Evolutionary conservation across 768 basidiomycete species (phyloP), one percentile per base, ranked within the genome.

Genomic region (Russula dissimulans): DNA sequence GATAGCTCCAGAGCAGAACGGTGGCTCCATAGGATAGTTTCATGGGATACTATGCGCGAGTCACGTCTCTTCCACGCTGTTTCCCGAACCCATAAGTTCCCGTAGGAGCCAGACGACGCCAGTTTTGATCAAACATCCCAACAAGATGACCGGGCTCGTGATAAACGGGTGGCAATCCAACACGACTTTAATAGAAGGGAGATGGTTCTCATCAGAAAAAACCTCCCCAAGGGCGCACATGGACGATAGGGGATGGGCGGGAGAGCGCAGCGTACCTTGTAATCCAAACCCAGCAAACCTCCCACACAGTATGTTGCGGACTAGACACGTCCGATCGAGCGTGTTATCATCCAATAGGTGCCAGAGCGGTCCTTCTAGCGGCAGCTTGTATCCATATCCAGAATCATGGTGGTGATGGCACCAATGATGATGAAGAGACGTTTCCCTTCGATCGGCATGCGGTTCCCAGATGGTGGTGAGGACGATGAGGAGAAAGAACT

Each of bases 271-370:
- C 75, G 44, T 66, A 91, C 90, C 87, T 67, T 89, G 81, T 55
- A 93, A 71, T 0, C 89, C 91, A 69, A 92, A 93, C 1, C 91
- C 91, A 36, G 91, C 86, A 11, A 89, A 86, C 82, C 92, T 85
- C 0, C 91, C 91, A 11, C 91, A 91, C 2, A 93, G 75, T 9
- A 91, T 76, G 65, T 93, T 92, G 29, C 91, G 78, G 4, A 92
- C 83, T 6, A 91, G 75, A 91, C 91, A 93, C 67, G 87, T 88
- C 7, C 87, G 81, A 69, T 92, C 88, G 1, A 92, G 72, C 34
- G 79, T 81, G 62, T 86, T 84, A 51, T 90, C 88, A 63, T 87
- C 85, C 54, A 90, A 76, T 3, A 86, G 65, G 59, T 80, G 75
- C 47, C 86, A 75, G 3, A 77, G 67, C 15, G 74, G 73, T 52